These are phyloP conservation scores for Pseudogymnoascus sp. DNA, from an alignment of 2,329 filamentous ascomycete species.

Conservation along the genomic window DNA sequence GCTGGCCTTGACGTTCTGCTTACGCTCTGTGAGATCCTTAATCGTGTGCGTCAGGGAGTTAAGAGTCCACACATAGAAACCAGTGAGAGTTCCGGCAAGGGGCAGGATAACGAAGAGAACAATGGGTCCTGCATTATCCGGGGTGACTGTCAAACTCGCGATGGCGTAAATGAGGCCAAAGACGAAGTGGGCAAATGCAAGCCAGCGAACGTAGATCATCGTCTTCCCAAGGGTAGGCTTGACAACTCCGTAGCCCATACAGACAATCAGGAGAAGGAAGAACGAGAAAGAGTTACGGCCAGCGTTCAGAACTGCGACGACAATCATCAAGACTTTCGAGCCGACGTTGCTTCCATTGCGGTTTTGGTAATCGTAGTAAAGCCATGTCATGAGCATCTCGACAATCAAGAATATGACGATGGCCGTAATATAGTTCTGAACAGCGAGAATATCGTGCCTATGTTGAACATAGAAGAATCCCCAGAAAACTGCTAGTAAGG, in stretches of 20 bases:
- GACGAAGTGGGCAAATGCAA: conserved; percentile 87
- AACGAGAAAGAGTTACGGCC: conserved; percentile 96
- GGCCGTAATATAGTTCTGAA: conserved; percentile 98
- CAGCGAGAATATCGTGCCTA: conserved; percentile 83
- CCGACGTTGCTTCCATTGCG: conserved; percentile 75
- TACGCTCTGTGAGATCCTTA: conserved; percentile 90
- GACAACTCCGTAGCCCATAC: conserved; percentile 98
- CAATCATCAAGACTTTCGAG: conserved; percentile 76
- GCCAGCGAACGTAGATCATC: conserved; percentile 87
- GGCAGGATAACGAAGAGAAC: conserved; percentile 91
- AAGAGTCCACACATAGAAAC: conserved; percentile 97
- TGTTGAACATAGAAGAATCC: conserved; percentile 93
- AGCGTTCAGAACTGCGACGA: conserved; percentile 90
- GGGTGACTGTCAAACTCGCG: conserved; percentile 79
- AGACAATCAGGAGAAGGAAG: conserved; percentile 94
- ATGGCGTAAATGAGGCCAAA: conserved; percentile 93
- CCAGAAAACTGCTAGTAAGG: conserved; percentile 80
- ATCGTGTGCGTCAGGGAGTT: conserved; percentile 92
- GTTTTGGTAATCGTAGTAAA: conserved; percentile 96
- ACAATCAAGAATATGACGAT: conserved; percentile 90
- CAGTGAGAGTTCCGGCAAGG: conserved; percentile 82
- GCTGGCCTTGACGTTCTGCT: conserved; percentile 82
- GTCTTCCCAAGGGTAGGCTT: conserved; percentile 85
- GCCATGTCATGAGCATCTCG: conserved; percentile 98
- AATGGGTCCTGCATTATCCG: conserved; percentile 80